Percentiles rank a stretch among this genome's conserved stretches.
Evolutionary conservation across 371 early-diverging fungal genomes (phyloP).

Genomic region (Dentiscutata heterogama): DNA sequence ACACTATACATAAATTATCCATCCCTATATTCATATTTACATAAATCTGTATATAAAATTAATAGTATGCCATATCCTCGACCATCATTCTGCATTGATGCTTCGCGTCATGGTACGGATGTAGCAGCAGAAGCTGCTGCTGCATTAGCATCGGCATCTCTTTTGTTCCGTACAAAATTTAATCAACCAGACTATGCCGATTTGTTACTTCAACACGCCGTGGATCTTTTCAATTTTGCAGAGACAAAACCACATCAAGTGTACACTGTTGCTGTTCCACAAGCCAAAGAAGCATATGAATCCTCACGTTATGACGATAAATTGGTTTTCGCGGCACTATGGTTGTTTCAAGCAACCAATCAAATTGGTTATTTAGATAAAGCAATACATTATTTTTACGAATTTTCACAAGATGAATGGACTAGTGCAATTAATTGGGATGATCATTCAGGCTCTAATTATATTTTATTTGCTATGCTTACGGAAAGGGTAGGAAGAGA

Average conservation of each 20-base stretch:
- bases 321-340: constrained; percentile 67
- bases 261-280: constrained; percentile 62
- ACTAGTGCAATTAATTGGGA: constrained; percentile 60
- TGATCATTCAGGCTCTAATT: constrained; percentile 63
- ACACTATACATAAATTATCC: no score
- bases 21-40: neutral
- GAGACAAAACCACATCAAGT: constrained; percentile 49
- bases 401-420: constrained; percentile 44
- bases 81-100: constrained; percentile 63
- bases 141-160: constrained; percentile 69
- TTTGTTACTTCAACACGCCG: constrained; percentile 56
- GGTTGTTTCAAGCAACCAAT: constrained; percentile 69
- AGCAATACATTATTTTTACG: constrained; percentile 62
- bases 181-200: constrained; percentile 63
- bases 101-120: constrained; percentile 64
- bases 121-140: constrained; percentile 69
- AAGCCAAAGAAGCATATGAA: constrained; percentile 56
- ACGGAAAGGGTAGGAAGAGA: constrained; percentile 15
- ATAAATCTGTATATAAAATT: neutral
- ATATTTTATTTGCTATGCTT: constrained; percentile 55
- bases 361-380: constrained; percentile 59
- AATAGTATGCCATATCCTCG: constrained; percentile 63
- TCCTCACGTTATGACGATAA: constrained; percentile 64
- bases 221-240: constrained; percentile 61
- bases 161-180: constrained; percentile 61